These are phyloP conservation scores for Ophiocordyceps australis DNA, from an alignment of 2,329 filamentous ascomycete genomes.

Conservation along the genomic window DNA sequence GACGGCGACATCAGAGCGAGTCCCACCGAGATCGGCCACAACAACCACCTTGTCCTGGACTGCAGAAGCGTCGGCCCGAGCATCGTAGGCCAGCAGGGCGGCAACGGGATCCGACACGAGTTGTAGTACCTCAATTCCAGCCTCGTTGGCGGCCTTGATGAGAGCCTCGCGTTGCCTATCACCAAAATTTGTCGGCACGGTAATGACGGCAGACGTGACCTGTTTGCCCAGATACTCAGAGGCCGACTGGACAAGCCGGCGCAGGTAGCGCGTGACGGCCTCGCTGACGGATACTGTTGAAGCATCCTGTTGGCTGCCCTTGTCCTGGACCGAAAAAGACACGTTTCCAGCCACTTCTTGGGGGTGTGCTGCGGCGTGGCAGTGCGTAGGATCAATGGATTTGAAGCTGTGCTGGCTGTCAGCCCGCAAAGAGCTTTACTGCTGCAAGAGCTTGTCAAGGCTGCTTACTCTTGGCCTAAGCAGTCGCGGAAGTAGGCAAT, in stretches of 20 bases:
- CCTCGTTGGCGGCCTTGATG: slow-evolving; percentile 56
- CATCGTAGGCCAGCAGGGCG: slow-evolving; percentile 80
- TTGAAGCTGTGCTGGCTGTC: slow-evolving; percentile 44
- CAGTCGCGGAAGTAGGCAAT: slow-evolving; percentile 93
- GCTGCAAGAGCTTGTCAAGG: background rate
- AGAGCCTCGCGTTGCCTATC: slow-evolving; percentile 76
- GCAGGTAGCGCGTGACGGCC: slow-evolving; percentile 68
- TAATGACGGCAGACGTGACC: slow-evolving; percentile 88
- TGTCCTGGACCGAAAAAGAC: slow-evolving; percentile 72
- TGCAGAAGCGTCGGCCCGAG: slow-evolving; percentile 49
- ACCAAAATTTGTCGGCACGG: slow-evolving; percentile 82
- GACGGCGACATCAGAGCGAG: slow-evolving; percentile 78
- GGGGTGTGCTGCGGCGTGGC: slow-evolving; percentile 85
- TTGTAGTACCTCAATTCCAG: slow-evolving; percentile 78
- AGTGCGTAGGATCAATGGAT: slow-evolving; percentile 88
- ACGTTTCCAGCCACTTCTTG: slow-evolving; percentile 53
- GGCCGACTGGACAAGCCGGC: slow-evolving; percentile 64
- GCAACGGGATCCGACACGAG: slow-evolving; percentile 84
- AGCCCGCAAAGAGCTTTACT: background rate
- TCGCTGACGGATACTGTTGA: slow-evolving; percentile 65
- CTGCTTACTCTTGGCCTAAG: slow-evolving; percentile 66
- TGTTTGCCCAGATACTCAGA: slow-evolving; percentile 84
- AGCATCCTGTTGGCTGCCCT: slow-evolving; percentile 36
- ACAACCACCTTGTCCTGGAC: slow-evolving; percentile 76
- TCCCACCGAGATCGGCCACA: slow-evolving; percentile 85